A percentile compares a stretch with the other conserved stretches of the same genome.
Conservation (phyloP, 1,284 basidiomycete species). For the Inonotus hispidus region DNA sequence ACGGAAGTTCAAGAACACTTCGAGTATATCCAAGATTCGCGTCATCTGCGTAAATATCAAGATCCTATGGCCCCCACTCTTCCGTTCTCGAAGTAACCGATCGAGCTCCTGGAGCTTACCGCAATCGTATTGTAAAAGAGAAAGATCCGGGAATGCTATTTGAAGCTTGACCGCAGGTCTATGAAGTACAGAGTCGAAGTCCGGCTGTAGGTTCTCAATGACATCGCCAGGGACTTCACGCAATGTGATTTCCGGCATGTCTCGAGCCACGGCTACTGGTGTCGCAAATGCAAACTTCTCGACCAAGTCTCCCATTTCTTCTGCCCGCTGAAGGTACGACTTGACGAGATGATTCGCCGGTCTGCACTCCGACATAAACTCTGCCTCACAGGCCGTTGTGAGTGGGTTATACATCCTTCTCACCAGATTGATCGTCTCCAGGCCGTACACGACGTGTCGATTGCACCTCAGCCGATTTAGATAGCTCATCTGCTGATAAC, state of each 20-base stretch:
- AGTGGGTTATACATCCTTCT: slow-evolving; percentile 43
- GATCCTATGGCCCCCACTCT: slow-evolving; percentile 83
- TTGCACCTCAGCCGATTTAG: slow-evolving; percentile 76
- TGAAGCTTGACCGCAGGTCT: slow-evolving; percentile 77
- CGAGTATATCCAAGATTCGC: slow-evolving; percentile 88
- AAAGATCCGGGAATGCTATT: slow-evolving; percentile 91
- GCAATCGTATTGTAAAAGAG: slow-evolving; percentile 92
- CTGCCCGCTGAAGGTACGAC: slow-evolving; percentile 59
- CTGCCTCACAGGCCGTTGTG: slow-evolving; percentile 34
- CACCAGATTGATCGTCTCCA: slow-evolving; percentile 50
- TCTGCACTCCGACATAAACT: slow-evolving; percentile 22
- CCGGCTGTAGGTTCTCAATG: slow-evolving; percentile 27
- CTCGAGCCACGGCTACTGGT: slow-evolving; percentile 72
- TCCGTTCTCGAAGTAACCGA: slow-evolving; percentile 75
- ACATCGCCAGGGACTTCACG: slow-evolving; percentile 32
- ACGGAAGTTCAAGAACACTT: slow-evolving; percentile 89
- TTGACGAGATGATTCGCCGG: slow-evolving; percentile 46
- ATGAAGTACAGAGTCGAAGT: slow-evolving; percentile 70
- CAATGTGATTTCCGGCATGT: slow-evolving; percentile 63
- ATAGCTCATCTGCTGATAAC: slow-evolving; percentile 69
- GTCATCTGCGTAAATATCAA: slow-evolving; percentile 99
- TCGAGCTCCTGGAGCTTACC: slow-evolving; percentile 90
- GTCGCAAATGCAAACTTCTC: slow-evolving; percentile 83
- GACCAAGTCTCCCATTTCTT: slow-evolving; percentile 50
- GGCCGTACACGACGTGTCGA: slow-evolving; percentile 56